phyloP scores from a whole-genome alignment of 2,329 filamentous ascomycete species.

The Rhexocercosporidium sp. region DNA sequence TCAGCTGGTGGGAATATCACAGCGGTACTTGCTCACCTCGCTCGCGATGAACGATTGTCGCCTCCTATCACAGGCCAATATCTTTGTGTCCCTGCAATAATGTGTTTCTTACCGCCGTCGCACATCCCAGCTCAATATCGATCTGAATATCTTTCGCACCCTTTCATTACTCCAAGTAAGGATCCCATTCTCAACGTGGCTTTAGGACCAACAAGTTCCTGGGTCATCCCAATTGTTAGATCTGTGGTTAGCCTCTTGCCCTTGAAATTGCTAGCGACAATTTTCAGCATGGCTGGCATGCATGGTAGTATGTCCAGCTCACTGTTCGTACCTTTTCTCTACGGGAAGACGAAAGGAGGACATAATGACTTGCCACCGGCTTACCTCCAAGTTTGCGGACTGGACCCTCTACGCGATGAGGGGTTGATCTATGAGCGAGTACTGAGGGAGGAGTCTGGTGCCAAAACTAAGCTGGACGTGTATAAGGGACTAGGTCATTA shows the following conservation, averaged over 20 bases:
- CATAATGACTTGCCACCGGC: constrained; percentile 32
- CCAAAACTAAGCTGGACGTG: constrained; percentile 39
- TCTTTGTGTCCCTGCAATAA: constrained; percentile 47
- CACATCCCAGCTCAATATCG: constrained; percentile 18
- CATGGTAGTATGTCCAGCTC: constrained; percentile 21
- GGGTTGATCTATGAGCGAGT: constrained; percentile 56
- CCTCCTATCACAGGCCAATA: constrained; percentile 53
- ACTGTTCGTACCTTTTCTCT: constrained; percentile 22
- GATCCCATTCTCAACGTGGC: constrained; percentile 21
- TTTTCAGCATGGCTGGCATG: constrained; percentile 23
- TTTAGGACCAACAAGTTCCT: constrained; percentile 10
- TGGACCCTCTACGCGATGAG: constrained; percentile 43
- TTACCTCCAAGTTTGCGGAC: constrained; percentile 38
- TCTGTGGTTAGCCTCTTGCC: constrained; percentile 13
- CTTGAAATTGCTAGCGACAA: constrained; percentile 11
- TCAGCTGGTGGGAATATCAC: constrained; percentile 52
- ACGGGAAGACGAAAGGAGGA: constrained; percentile 12
- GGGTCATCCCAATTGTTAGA: constrained; percentile 9
- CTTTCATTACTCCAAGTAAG: constrained; percentile 18
- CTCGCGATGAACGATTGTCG: constrained; percentile 47
- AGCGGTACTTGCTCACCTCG: constrained; percentile 46
- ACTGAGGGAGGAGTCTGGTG: constrained; percentile 47
- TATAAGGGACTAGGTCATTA: constrained; percentile 43
- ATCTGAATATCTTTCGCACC: constrained; percentile 21
- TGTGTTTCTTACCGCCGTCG: constrained; percentile 9